These are phyloP conservation scores for Colletotrichum scovillei DNA, from an alignment of 2,329 filamentous ascomycete genomes.

Conservation along the genomic window DNA sequence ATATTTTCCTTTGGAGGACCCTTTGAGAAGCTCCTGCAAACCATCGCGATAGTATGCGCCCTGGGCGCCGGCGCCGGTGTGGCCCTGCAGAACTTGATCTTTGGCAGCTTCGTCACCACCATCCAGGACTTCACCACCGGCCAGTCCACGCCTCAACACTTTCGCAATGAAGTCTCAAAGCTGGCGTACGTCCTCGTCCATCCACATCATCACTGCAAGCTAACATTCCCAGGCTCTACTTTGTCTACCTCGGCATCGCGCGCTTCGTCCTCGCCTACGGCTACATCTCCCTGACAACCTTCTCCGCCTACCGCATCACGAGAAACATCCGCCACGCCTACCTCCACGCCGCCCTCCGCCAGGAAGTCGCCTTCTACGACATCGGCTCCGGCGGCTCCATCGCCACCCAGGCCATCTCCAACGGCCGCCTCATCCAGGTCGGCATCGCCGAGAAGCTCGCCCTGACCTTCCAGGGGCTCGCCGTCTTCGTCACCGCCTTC, in stretches of 20 bases:
- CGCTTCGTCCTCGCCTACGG: conserved; percentile 63
- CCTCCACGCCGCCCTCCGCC: conserved; percentile 60
- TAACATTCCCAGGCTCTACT: conserved; percentile 56
- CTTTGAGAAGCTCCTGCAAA: conserved; percentile 43
- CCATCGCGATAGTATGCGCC: conserved; percentile 44
- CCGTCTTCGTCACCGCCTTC: conserved; percentile 52
- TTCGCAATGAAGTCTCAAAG: conserved; percentile 45
- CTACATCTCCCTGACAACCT: conserved; percentile 56
- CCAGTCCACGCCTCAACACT: conserved; percentile 39
- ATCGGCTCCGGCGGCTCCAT: conserved; percentile 53
- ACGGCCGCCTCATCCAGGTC: conserved; percentile 53
- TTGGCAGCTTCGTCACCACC: conserved; percentile 50
- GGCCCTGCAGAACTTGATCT: conserved; percentile 52
- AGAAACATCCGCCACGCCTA: conserved; percentile 61
- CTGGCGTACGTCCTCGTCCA: conserved; percentile 42
- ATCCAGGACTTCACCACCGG: conserved; percentile 47
- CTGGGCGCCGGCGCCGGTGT: conserved; percentile 51
- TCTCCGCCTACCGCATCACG: conserved; percentile 62
- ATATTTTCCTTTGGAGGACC: conserved; percentile 45
- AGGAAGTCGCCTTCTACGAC: conserved; percentile 64
- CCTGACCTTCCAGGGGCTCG: conserved; percentile 50
- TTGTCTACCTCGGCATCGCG: conserved; percentile 68
- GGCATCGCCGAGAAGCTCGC: conserved; percentile 55
- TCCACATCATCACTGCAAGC: not conserved
- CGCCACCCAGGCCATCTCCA: conserved; percentile 56